Base-by-base conservation (phyloP, 164 flowering plant species). In the Aristolochia fimbriata region DNA sequence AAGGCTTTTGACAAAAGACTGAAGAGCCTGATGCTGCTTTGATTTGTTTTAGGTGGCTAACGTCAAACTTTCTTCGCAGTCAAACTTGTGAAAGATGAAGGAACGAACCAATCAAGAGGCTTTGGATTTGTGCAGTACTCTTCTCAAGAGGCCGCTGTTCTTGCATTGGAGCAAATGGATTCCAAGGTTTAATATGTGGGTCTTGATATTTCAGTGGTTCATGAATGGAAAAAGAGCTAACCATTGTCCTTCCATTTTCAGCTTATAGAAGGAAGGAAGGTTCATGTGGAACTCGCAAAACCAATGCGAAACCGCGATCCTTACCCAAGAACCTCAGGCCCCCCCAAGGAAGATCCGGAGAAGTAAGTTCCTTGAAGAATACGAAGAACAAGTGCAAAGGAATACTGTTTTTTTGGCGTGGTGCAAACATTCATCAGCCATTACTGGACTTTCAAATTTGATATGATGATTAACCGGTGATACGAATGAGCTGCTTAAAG, bases 131-230 rank as follows among this genome's bases (percentile, higher is more conserved):
- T 85, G 52, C 91, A 85, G 55, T 85, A 76, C 58, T 77, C 76
- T n/a, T 63, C 69, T 53, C 86, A 80, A 69, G 83, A 79, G 41
- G 81, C 78, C 61, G 91, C 91, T 21, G 50, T 85, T 66, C 74
- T 71, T 37, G 91, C 91, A 31, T 51, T 85, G 41, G 91, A 85
- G 60, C 80, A 61, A 59, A 81, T 83, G 91, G 86, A 85, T 66
- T 60, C 56, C 61, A 68, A 78, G 85, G 87, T 82, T 58, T 51
- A n/a, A 37, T 43, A 55, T 47, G 20, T 54, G 41, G 4, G 21
- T 24, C 20, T 25, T 61, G 10, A 17, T 61, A 12, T 41, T 14
- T 52, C 43, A 23, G n/a, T 23, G 6, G 2, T 15, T 22, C 37
- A 15, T n/a, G 1, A 37, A 22, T 11, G 20, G 24, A 17, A 45